Evolutionary conservation across 768 basidiomycete species (phyloP).

Genomic region (Mycena galopus): DNA sequence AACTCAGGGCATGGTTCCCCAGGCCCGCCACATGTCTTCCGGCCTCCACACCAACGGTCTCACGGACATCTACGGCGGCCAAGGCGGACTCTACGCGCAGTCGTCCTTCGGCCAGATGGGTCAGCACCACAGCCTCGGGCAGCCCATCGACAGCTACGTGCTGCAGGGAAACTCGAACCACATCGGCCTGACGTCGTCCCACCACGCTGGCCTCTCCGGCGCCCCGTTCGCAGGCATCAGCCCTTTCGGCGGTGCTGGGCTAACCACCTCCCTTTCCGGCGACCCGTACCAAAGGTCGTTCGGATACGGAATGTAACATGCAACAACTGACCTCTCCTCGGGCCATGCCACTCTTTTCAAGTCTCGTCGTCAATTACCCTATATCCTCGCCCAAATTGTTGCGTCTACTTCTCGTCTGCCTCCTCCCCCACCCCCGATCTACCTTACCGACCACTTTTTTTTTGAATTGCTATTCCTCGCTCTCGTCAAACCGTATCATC

Average conservation of each 20-base stretch:
- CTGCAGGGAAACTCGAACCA: conserved; percentile 80
- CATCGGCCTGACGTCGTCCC: conserved; percentile 72
- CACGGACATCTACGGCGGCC: conserved; percentile 74
- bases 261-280: conserved; percentile 63
- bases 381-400: conserved; percentile 37
- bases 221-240: conserved; percentile 63
- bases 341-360: conserved; percentile 29
- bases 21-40: conserved; percentile 70
- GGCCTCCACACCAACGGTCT: conserved; percentile 66
- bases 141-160: conserved; percentile 86
- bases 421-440: conserved; percentile 44
- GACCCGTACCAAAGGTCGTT: conserved; percentile 87
- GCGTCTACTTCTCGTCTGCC: conserved; percentile 30
- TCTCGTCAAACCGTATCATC: conserved; percentile 47
- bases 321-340: conserved; percentile 26
- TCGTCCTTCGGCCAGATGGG: conserved; percentile 71
- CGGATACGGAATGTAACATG: conserved; percentile 83
- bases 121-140: conserved; percentile 74
- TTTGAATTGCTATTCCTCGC: conserved; percentile 39
- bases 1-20: conserved; percentile 66
- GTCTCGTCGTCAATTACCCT: conserved; percentile 32
- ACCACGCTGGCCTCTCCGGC: conserved; percentile 70
- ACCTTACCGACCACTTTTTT: conserved; percentile 49
- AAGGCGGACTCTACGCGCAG: conserved; percentile 73
- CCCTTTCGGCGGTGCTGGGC: conserved; percentile 68